Evolutionary conservation across 352 stramenopile species (phyloP), one percentile per base, ranked within the genome.

Genomic region (Globisporangium emineosum): DNA sequence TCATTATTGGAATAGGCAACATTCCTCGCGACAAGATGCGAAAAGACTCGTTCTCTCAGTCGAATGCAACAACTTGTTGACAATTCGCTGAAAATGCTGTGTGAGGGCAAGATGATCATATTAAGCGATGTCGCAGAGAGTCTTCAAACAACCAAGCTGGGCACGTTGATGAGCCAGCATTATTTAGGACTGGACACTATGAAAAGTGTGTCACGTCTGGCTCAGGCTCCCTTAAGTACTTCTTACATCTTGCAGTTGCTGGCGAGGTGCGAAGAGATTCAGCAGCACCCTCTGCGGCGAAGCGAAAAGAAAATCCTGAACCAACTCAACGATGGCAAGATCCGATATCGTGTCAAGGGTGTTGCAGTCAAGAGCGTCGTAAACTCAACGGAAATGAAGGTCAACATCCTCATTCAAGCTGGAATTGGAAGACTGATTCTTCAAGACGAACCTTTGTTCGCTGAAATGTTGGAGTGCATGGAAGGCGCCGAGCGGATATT

Each of bases 121-220:
- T 57, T 72, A 27, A 37, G 67, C 23, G 52, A 71, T 32, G 47
- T 75, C 57, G 57, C 61, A 15, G 69, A 70, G 3, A 62, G 55
- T 17, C 68, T 89, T 21, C 2, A 58, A 25, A 69, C 81, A 43
- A 70, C 73, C 12, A 42, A 62, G 43, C 65, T 71, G 29, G 80
- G 75, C 17, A 63, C 72, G 27, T 73, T 95, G 6, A 96, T 97
- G 87, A 88, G 77, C 61, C 68, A 79, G 51, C 73, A 85, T 43
- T 79, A 86, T 32, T 62, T 96, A 9, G 65, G 75, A 19, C 81
- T 89, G 47, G 61, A 78, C 17, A 74, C 83, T 5, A 89, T 94
- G 79, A 78, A 80, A 64, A 53, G 43, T 2, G 79, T 96, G 9
- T 57, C 82, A 13, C 67, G 57, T 19, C 37, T 73, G 3, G 54